Evolutionary conservation across 1,284 basidiomycete species (phyloP).

Genomic region (Kalmanozyma brasiliensis): DNA sequence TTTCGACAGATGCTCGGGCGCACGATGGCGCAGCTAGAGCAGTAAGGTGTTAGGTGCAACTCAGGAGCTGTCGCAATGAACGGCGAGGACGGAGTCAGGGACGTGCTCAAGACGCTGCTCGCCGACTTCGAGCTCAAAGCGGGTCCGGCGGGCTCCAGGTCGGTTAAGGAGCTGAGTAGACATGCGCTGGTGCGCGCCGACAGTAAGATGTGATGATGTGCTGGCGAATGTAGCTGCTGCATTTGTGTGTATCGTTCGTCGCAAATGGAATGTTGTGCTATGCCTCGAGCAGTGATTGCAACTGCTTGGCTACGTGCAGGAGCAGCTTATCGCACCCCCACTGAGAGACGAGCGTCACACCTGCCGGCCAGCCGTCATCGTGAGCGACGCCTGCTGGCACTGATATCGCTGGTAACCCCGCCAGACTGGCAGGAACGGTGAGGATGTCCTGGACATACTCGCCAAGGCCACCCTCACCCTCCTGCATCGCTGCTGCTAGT

Average conservation of each 20-base stretch:
- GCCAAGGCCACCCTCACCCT: slow-evolving; percentile 4
- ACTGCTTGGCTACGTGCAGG: slow-evolving; percentile 72
- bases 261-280: not conserved
- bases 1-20: too few species aligned
- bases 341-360: slow-evolving; percentile 84
- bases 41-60: too few species aligned
- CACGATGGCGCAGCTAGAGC: too few species aligned
- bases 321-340: slow-evolving; percentile 86
- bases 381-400: slow-evolving; percentile 73
- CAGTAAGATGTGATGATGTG: slow-evolving; percentile 22
- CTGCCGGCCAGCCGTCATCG: slow-evolving; percentile 78
- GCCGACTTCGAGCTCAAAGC: slow-evolving; percentile 58
- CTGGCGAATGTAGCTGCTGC: too few species aligned
- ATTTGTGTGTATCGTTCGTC: too few species aligned
- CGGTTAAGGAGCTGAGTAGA: slow-evolving; percentile 18
- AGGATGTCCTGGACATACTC: slow-evolving; percentile 89
- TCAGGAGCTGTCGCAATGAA: slow-evolving; percentile 29
- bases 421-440: slow-evolving; percentile 89
- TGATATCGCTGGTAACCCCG: slow-evolving; percentile 83
- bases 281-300: slow-evolving; percentile 68
- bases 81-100: slow-evolving; percentile 57
- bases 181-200: slow-evolving; percentile 35
- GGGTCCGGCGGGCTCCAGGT: slow-evolving; percentile 32
- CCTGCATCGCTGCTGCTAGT: slow-evolving; percentile 15
- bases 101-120: slow-evolving; percentile 54